A percentile compares a stretch with the other conserved stretches of the same genome.
Evolutionary conservation across 306 rosid species (phyloP).

Genomic region (Ziziphus jujuba): DNA sequence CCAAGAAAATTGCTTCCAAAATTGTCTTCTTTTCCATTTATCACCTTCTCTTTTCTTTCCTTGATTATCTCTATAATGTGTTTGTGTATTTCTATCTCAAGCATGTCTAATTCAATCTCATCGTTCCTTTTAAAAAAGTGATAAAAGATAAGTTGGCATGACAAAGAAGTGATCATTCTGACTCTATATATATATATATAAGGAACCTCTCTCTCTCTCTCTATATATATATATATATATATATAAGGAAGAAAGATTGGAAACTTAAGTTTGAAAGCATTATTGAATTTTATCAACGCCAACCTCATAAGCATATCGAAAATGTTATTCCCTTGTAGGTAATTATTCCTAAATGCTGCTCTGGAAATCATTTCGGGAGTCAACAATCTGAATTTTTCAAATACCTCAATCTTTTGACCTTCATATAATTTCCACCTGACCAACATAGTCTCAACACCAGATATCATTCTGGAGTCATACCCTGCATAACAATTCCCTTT

Average conservation of each 20-base stretch:
- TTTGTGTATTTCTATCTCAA: conserved; percentile 2
- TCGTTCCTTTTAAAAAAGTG: background rate
- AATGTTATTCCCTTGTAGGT: conserved; percentile 25
- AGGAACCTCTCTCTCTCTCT: too few species aligned
- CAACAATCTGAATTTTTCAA: conserved; percentile 23
- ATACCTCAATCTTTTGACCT: conserved; percentile 29
- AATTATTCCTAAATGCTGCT: conserved; percentile 33
- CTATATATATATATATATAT: too few species aligned
- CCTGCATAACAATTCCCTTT: background rate
- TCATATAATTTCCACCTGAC: conserved; percentile 24
- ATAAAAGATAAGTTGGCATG: background rate
- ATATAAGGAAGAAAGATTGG: too few species aligned
- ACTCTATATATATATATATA: too few species aligned
- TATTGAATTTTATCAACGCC: background rate
- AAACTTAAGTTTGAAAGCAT: background rate
- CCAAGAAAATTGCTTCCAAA: conserved; percentile 32
- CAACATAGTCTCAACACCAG: conserved; percentile 20
- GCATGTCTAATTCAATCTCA: conserved; percentile 13
- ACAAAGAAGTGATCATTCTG: too few species aligned
- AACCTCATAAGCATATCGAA: conserved; percentile 24
- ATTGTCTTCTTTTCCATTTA: conserved; percentile 10
- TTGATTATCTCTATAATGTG: conserved; percentile 2
- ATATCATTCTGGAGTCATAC: conserved; percentile 21
- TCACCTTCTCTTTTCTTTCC: conserved; percentile 8
- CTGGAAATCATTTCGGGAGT: conserved; percentile 31